These are phyloP conservation scores for Reutealis trisperma DNA, from an alignment of 345 rosid genomes.

Conservation along the genomic window DNA sequence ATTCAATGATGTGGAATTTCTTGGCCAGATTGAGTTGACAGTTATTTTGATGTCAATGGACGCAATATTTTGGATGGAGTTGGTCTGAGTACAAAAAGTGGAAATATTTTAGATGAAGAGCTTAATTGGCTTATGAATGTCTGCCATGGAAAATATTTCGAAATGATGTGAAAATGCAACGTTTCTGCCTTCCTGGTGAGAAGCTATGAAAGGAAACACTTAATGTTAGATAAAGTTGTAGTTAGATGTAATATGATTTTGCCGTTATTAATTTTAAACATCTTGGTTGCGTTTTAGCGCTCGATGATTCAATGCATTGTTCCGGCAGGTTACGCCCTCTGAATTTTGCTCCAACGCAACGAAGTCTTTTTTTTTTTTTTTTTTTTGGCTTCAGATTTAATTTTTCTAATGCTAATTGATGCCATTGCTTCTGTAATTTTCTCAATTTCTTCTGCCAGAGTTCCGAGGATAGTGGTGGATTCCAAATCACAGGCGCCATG, in stretches of 20 bases:
- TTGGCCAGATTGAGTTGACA: neutral
- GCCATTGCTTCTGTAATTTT: too few relatives aligned
- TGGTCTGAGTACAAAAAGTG: neutral
- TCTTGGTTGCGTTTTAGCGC: neutral
- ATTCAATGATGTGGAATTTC: neutral
- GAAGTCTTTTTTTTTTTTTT: too few relatives aligned
- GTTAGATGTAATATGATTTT: slow-evolving; percentile 2
- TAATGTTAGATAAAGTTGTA: neutral
- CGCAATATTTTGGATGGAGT: neutral
- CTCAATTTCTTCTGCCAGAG: too few relatives aligned
- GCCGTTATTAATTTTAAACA: neutral
- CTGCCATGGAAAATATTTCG: neutral
- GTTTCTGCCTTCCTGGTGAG: neutral
- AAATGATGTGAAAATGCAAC: neutral
- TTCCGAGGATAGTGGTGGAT: too few relatives aligned
- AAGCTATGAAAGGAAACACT: neutral
- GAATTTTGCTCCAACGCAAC: neutral
- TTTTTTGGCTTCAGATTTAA: neutral
- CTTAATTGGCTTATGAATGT: neutral
- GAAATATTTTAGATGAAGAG: neutral
- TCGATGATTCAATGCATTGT: neutral
- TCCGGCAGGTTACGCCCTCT: neutral
- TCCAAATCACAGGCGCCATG: too few relatives aligned
- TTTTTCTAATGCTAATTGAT: too few relatives aligned
- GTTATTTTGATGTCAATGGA: neutral